Evolutionary conservation across 306 rosid genomes (phyloP), one percentile per base, ranked within the genome.

Genomic region (Oemleria cerasiformis): DNA sequence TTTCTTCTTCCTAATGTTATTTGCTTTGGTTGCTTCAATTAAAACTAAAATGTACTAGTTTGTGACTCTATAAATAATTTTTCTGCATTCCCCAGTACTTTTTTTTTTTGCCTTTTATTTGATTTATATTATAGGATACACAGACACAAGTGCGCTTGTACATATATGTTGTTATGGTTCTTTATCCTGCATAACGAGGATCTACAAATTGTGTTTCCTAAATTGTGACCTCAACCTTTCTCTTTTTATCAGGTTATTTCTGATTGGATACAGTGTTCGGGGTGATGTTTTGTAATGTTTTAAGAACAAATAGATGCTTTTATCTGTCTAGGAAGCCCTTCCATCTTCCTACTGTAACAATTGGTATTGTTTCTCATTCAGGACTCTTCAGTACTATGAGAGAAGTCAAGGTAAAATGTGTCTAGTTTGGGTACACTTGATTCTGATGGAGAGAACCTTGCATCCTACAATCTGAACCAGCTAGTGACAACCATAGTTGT

Each of bases 391-490:
- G 45, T 71, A 80, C 82, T 48, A 82, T 91, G 95, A 86, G 82
- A 78, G 90, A 89, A 70, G 77, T 75, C 43, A 81, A 85, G 78
- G 74, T 77, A 30, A 72, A 83, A 73, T 66, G 77, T 75, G 76
- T 82, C 88, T 64, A 78, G 71, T 68, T 68, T 42, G 57, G 49
- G 59, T 45, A 53, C 77, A 63, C 41, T 73, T 70, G 62, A 67
- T 30, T 78, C 85, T 54, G 71, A 75, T 70, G 83, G 51, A 50
- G 51, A 50, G 84, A 86, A 71, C 44, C 82, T 61, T 73, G 69
- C 68, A 71, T 48, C 80, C 53, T 57, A 6, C 82, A 71, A 66
- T 74, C 88, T 11, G 68, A 71, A 43, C 38, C 78, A 1, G 75
- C 47, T 38, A 57, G 70, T 72, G 81, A 74, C 65, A 71, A 57